Evolutionary conservation across 805 yeast species (phyloP).

Genomic region (Starmerella ratchasimensis): DNA sequence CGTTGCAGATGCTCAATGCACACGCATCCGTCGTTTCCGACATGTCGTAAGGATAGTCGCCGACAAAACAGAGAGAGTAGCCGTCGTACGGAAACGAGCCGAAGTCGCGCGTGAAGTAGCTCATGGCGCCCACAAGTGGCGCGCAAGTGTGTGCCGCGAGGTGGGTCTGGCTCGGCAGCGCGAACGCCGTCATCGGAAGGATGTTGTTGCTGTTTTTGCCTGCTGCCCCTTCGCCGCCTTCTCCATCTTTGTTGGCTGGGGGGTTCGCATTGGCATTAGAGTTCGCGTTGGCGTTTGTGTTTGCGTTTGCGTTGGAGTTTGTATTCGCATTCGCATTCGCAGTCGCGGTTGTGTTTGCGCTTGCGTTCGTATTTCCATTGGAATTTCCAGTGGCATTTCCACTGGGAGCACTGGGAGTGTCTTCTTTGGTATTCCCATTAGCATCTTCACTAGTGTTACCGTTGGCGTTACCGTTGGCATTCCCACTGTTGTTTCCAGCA

Average conservation of each 20-base stretch:
- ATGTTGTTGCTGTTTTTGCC: neutral
- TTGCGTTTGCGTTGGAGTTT: neutral
- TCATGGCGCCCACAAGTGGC: slow-evolving; percentile 64
- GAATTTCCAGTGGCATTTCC: neutral
- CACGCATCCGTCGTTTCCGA: slow-evolving; percentile 54
- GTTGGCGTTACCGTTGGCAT: no score
- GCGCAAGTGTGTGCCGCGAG: slow-evolving; percentile 52
- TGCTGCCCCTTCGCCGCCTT: neutral
- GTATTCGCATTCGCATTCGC: neutral
- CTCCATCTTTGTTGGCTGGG: neutral
- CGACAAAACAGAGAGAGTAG: slow-evolving; percentile 60
- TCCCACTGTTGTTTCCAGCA: no score
- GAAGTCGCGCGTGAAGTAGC: slow-evolving; percentile 70
- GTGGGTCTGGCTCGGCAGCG: slow-evolving; percentile 28
- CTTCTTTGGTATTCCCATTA: neutral
- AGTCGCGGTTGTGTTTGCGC: no score
- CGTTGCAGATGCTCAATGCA: slow-evolving; percentile 52
- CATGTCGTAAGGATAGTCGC: slow-evolving; percentile 23
- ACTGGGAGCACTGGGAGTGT: neutral
- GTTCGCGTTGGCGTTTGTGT: neutral
- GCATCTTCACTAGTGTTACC: no score
- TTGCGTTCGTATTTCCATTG: no score
- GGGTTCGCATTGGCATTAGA: neutral
- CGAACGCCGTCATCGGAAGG: slow-evolving; percentile 18
- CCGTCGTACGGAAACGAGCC: slow-evolving; percentile 88